phyloP scores from a whole-genome alignment of 2,329 filamentous ascomycete genomes.

The Ciborinia camelliae region DNA sequence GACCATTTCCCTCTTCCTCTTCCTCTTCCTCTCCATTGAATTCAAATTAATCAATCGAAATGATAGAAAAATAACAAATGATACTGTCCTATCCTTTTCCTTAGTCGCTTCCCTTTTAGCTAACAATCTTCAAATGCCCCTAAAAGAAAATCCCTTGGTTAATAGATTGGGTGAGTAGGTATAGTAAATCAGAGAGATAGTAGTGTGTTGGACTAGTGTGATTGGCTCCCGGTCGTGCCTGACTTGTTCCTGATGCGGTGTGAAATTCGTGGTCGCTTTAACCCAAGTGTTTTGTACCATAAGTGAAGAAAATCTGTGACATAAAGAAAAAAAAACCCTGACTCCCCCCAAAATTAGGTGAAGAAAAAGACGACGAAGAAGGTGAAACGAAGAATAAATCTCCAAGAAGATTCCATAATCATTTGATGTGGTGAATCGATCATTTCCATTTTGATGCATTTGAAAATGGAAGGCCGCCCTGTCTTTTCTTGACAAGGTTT shows the following conservation, averaged over 20 bases:
- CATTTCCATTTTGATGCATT: background rate
- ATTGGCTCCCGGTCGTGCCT: constrained; percentile 11
- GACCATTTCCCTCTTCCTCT: no score
- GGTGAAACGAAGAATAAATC: background rate
- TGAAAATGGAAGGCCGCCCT: constrained; percentile 5
- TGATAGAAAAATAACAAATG: no score
- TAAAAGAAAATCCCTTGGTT: background rate
- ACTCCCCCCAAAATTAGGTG: background rate
- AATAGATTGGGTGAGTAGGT: constrained; percentile 1
- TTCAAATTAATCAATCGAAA: no score
- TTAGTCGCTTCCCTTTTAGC: background rate
- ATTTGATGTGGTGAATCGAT: background rate
- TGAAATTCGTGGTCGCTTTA: constrained; percentile 14
- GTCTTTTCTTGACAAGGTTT: background rate
- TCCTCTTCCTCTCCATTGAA: background rate
- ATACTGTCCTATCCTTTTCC: no score
- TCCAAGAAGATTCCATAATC: background rate
- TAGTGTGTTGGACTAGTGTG: constrained; percentile 14
- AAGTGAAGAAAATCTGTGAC: background rate
- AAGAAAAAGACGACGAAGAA: background rate
- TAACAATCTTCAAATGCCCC: background rate
- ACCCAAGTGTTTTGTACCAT: background rate
- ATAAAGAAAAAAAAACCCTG: background rate
- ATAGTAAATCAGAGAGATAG: background rate
- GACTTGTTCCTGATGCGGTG: constrained; percentile 13